Conservation (phyloP, 2,329 filamentous ascomycete species). For the Botryotinia convoluta region DNA sequence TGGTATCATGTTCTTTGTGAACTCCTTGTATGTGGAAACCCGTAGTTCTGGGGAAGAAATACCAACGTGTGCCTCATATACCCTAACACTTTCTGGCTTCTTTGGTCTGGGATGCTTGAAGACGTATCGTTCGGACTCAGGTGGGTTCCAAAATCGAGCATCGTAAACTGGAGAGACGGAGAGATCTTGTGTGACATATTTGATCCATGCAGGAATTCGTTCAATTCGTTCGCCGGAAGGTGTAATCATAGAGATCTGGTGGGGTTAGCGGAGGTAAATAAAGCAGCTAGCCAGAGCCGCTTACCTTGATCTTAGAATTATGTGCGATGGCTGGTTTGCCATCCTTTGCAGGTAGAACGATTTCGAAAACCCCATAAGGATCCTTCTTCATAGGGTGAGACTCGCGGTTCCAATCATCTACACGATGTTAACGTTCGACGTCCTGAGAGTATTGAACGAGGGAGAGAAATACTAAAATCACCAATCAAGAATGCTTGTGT, state of each 20-base stretch:
- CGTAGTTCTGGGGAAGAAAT: slow-evolving; percentile 89
- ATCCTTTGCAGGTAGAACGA: slow-evolving; percentile 69
- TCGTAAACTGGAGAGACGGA: slow-evolving; percentile 89
- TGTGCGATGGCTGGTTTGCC: slow-evolving; percentile 81
- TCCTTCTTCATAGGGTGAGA: slow-evolving; percentile 87
- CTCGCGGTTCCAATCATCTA: slow-evolving; percentile 82
- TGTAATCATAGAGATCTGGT: slow-evolving; percentile 76
- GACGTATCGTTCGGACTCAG: slow-evolving; percentile 68
- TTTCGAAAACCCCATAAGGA: slow-evolving; percentile 81
- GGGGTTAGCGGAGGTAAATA: slow-evolving; percentile 23
- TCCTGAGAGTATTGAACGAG: slow-evolving; percentile 20
- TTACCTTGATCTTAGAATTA: slow-evolving; percentile 93
- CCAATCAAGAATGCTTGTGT: slow-evolving; percentile 81
- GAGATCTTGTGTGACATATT: slow-evolving; percentile 91
- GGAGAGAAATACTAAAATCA: slow-evolving; percentile 73
- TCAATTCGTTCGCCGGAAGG: slow-evolving; percentile 80
- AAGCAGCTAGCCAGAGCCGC: not conserved
- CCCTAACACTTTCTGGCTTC: slow-evolving; percentile 81
- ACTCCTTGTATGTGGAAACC: slow-evolving; percentile 95
- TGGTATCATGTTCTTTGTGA: slow-evolving; percentile 87
- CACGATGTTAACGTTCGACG: slow-evolving; percentile 27
- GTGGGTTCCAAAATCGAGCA: slow-evolving; percentile 95
- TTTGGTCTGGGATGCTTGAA: slow-evolving; percentile 82
- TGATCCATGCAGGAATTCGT: slow-evolving; percentile 94
- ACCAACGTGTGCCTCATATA: slow-evolving; percentile 98